phyloP scores from a whole-genome alignment of 805 yeast genomes.

The Ogataea ganodermae region DNA sequence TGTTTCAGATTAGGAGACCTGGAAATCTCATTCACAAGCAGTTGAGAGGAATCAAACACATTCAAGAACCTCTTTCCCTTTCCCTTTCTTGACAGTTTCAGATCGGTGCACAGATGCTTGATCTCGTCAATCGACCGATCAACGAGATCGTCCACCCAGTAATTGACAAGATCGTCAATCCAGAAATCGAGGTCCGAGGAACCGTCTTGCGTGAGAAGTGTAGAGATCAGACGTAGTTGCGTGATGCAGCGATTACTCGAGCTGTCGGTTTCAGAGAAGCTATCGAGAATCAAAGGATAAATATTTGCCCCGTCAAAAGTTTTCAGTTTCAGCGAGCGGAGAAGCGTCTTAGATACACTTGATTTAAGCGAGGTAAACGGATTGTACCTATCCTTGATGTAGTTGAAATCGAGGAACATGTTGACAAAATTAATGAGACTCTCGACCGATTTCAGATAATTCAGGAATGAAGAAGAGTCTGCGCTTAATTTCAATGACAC shows the following conservation, averaged over 20 bases:
- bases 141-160: slow-evolving; percentile 31
- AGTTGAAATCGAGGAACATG: slow-evolving; percentile 18
- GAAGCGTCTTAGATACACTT: slow-evolving; percentile 22
- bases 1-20: not conserved
- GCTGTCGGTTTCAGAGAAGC: slow-evolving; percentile 13
- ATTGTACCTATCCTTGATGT: slow-evolving; percentile 8
- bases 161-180: slow-evolving; percentile 33
- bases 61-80: not conserved
- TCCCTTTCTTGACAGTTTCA: slow-evolving; percentile 8
- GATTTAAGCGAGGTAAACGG: slow-evolving; percentile 21
- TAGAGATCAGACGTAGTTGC: slow-evolving; percentile 24
- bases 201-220: slow-evolving; percentile 32
- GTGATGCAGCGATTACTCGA: not conserved
- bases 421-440: slow-evolving; percentile 27
- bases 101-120: slow-evolving; percentile 24
- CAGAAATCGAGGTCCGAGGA: slow-evolving; percentile 37
- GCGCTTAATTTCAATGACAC: slow-evolving; percentile 9
- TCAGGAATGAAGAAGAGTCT: not conserved
- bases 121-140: slow-evolving; percentile 30
- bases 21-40: slow-evolving; percentile 10
- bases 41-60: slow-evolving; percentile 8
- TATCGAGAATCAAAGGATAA: slow-evolving; percentile 29
- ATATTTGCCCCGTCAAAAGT: slow-evolving; percentile 29
- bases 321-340: slow-evolving; percentile 23
- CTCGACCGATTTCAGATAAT: slow-evolving; percentile 23